Percentiles rank a stretch among this genome's conserved stretches.
Conservation (phyloP, 805 yeast genomes). For the Monosporozyma yasuniensis region DNA sequence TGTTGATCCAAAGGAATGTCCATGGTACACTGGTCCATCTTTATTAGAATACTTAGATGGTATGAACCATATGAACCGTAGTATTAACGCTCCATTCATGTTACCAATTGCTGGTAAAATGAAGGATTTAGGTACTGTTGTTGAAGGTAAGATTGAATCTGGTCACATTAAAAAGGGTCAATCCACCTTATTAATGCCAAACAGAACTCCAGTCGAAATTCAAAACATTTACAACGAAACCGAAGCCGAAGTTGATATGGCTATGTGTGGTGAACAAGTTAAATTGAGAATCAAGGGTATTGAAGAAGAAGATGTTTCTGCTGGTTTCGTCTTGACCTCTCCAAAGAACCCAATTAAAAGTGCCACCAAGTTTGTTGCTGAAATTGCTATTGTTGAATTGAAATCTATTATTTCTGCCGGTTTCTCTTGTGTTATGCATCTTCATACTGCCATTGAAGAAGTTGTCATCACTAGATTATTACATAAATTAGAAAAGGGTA, state of each 20-base stretch:
- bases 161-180: slow-evolving; percentile 83
- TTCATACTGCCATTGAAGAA: slow-evolving; percentile 97
- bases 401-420: slow-evolving; percentile 92
- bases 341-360: slow-evolving; percentile 82
- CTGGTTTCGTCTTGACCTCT: slow-evolving; percentile 88
- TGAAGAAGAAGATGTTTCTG: slow-evolving; percentile 91
- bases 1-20: slow-evolving; percentile 58
- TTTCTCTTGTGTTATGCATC: slow-evolving; percentile 96
- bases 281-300: slow-evolving; percentile 87
- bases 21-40: slow-evolving; percentile 94
- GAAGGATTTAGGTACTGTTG: slow-evolving; percentile 95
- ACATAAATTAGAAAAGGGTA: slow-evolving; percentile 93
- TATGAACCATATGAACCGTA: slow-evolving; percentile 76
- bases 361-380: slow-evolving; percentile 87
- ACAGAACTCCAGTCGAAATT: slow-evolving; percentile 74
- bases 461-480: slow-evolving; percentile 71
- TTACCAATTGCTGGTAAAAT: slow-evolving; percentile 88
- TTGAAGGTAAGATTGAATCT: slow-evolving; percentile 96
- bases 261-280: slow-evolving; percentile 95
- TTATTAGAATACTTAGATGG: slow-evolving; percentile 80
- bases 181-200: slow-evolving; percentile 83
- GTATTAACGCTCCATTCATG: slow-evolving; percentile 93
- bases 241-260: slow-evolving; percentile 85
- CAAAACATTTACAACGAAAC: slow-evolving; percentile 86
- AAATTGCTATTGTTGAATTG: slow-evolving; percentile 92